Evolutionary conservation across 208 protist species (phyloP).

Genomic region (Trypanosoma caninum): DNA sequence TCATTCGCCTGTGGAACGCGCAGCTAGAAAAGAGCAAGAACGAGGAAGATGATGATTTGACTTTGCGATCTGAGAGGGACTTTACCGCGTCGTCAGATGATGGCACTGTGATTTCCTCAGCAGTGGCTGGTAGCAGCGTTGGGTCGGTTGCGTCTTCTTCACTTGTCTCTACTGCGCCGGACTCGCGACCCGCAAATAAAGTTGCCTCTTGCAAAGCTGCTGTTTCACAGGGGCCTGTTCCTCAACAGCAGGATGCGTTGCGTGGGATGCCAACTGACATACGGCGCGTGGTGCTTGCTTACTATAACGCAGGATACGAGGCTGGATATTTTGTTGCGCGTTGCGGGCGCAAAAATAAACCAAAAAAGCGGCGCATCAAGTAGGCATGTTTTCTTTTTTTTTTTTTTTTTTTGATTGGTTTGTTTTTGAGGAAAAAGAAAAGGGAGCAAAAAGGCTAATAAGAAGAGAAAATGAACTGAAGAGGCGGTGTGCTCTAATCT

Average conservation of each 20-base stretch:
- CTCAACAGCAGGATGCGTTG: background rate
- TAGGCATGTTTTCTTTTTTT: background rate
- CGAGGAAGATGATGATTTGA: background rate
- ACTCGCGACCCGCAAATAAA: background rate
- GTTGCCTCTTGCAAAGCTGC: background rate
- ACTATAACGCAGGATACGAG: conserved; percentile 25
- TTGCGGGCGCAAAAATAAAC: background rate
- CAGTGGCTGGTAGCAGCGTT: too few relatives aligned
- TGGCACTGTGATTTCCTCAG: background rate
- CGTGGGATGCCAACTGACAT: conserved; percentile 9
- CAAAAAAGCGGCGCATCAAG: conserved; percentile 4
- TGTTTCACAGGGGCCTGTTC: background rate
- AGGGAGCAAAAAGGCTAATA: background rate
- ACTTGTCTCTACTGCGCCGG: background rate
- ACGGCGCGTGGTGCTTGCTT: conserved; percentile 16
- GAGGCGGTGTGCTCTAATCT: too few relatives aligned
- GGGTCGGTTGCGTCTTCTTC: background rate
- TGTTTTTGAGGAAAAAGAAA: background rate
- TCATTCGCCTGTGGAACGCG: conserved; percentile 70
- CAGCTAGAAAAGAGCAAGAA: conserved; percentile 47
- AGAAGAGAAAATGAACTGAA: background rate
- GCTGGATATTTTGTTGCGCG: conserved; percentile 20
- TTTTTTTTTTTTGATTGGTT: too few relatives aligned
- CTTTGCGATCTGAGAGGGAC: background rate
- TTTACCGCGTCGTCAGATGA: background rate